Conservation (phyloP, 2,329 filamentous ascomycete genomes). For the Whalleya microplaca region DNA sequence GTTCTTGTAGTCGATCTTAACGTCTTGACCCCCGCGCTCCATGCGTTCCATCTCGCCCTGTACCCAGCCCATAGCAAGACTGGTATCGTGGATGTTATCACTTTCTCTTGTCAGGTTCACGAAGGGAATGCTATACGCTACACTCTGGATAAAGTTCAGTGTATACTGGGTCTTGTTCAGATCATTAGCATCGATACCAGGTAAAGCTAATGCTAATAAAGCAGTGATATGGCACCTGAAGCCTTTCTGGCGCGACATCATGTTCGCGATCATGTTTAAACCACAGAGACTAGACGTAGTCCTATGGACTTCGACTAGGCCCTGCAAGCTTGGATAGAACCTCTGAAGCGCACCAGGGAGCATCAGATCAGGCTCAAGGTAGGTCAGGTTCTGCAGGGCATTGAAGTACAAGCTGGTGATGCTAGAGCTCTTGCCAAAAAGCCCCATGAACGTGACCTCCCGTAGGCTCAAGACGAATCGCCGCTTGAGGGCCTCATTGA, state of each 20-base stretch:
- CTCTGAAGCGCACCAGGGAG: constrained; percentile 91
- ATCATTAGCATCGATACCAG: constrained; percentile 97
- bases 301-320: constrained; percentile 93
- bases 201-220: constrained; percentile 86
- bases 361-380: constrained; percentile 87
- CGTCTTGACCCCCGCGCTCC: constrained; percentile 82
- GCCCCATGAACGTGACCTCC: constrained; percentile 96
- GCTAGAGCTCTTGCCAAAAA: constrained; percentile 93
- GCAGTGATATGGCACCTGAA: constrained; percentile 96
- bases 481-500: constrained; percentile 80
- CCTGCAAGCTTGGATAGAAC: constrained; percentile 96
- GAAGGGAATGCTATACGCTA: constrained; percentile 95
- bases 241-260: constrained; percentile 92
- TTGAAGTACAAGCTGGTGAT: constrained; percentile 91
- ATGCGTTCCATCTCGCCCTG: constrained; percentile 92
- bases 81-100: constrained; percentile 71
- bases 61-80: constrained; percentile 88
- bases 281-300: constrained; percentile 93
- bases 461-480: constrained; percentile 88
- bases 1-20: constrained; percentile 82
- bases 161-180: constrained; percentile 95
- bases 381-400: constrained; percentile 86
- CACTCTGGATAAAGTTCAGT: constrained; percentile 90
- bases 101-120: constrained; percentile 75
- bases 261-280: constrained; percentile 86